Base-by-base conservation (phyloP, 441 rosid genomes). In the Flueggea neowawraea region DNA sequence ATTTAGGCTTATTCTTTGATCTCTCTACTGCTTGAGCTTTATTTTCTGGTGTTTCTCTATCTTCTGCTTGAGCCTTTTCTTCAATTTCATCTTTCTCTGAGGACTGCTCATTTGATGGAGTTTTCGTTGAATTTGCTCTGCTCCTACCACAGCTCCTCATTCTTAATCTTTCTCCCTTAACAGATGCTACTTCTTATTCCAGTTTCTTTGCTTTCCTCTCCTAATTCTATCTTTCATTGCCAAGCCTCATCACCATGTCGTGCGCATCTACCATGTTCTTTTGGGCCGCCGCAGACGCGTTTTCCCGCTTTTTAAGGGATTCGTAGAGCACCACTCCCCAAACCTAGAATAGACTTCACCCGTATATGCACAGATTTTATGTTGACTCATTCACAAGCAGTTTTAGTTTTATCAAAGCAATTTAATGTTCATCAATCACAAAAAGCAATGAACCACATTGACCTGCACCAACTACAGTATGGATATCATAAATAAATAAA, bases 221-320 rank as follows among this genome's bases (percentile, higher is more conserved):
- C 66, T 81, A 54, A 66, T 62, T 69, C 77, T 87, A 94, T 76
- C 96, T 95, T 78, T 88, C 97, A 63, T 78, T 84, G 47, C 97
- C 97, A n/a, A 91, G 96, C 77, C 80, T 84, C 84, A 85, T 57
- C 33, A 83, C 87, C 6, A 91, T 85, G 81, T 61, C 78, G 75
- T 88, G 97, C 0, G 97, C 97, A 58, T 91, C 97, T 73, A 89
- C 96, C 79, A 95, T 78, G 64, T 88, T 91, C 60, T 91, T 96
- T 51, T 58, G 76, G 17, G 89, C 94, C 71, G 86, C 96, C 70
- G 66, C 78, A 11, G 84, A 61, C 58, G 79, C 79, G 15, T 75
- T 79, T 77, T 82, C 85, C 57, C 89, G 89, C 72, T 75, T 90
- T 6, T 77, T 78, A 16, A 89, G 75, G 68, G 92, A 82, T 73